A percentile compares a stretch with the other conserved stretches of the same genome.
Evolutionary conservation across 2,329 filamentous ascomycete genomes (phyloP).

Genomic region (Calonectria crousiana): DNA sequence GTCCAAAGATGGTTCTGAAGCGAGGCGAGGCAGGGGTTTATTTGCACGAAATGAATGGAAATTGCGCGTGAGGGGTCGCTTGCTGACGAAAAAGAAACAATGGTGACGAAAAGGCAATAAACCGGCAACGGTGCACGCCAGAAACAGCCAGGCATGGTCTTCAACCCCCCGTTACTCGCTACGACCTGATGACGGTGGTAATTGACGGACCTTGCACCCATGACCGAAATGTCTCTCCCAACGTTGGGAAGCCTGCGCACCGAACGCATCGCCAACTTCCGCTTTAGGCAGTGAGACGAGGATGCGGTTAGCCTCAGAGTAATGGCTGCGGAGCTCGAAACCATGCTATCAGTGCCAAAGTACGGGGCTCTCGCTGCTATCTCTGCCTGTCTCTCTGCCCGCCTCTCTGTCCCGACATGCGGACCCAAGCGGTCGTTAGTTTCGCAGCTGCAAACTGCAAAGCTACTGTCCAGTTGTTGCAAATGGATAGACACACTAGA

Average conservation of each 20-base stretch:
- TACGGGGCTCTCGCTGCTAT: not conserved
- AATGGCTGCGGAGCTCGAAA: not conserved
- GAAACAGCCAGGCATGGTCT: not conserved
- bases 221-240: not conserved
- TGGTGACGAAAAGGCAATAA: not conserved
- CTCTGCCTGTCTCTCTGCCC: not conserved
- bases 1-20: not conserved
- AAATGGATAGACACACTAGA: not conserved
- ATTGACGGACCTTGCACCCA: not conserved
- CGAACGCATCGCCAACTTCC: not conserved
- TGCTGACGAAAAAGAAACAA: not conserved
- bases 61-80: not conserved
- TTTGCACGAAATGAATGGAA: not conserved
- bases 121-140: not conserved
- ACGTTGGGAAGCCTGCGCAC: not conserved
- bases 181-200: not conserved
- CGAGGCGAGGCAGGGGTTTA: not conserved
- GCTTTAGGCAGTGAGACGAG: not conserved
- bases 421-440: not conserved
- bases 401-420: not conserved
- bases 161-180: not conserved
- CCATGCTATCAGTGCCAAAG: not conserved
- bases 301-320: not conserved
- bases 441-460: not conserved
- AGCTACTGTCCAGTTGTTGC: not conserved